Base-by-base conservation (phyloP, 2,329 filamentous ascomycete species). In the Chrysoporthe austroafricana region DNA sequence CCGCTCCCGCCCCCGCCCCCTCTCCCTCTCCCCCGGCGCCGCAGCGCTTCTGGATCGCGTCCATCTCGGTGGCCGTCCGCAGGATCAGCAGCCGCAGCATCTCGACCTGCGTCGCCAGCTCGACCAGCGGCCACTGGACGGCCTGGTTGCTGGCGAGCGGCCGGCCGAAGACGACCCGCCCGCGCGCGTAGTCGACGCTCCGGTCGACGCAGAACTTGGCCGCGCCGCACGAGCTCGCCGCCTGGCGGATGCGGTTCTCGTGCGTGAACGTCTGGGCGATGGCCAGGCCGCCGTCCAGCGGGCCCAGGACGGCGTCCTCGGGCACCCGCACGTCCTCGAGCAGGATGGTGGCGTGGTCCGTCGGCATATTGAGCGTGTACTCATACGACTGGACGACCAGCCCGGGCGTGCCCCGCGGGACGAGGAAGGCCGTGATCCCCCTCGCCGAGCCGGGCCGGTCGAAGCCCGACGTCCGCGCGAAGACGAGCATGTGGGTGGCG, bases 361-460 rank as follows among this genome's bases (percentile, higher is more conserved):
- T 89, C 0, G 87, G 87, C 87, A 90, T 90, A 72, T 90, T 90
- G 63, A 89, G 82, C 1, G 87, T 90, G 85, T 86, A 90, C 75
- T 90, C 84, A 71, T 87, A 90, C 48, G 84, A 86, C 58, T 84
- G 81, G 8, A 88, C 81, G 32, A 80, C 79, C 18, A 89, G 71
- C 0, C 87, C 87, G 0, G 80, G 79, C 0, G 85, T 83, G 1
- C 83, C 77, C 43, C 78, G 76, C 1, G 87, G 86, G 0, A 89
- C 83, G 39, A 89, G 79, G 72, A 90, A 89, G 63, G 86, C 88
- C 1, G 85, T 87, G 54, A 90, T 88, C 0, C 88, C 88, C 65
- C 78, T 80, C 0, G 84, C 79, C 4, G 83, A 80, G 0, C 87
- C 87, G 26, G 83, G 74, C 61, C 80, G 78, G 2, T 85, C 86